Evolutionary conservation across 768 basidiomycete species (phyloP), one percentile per base, ranked within the genome.

Genomic region (Rubroboletus satanas): DNA sequence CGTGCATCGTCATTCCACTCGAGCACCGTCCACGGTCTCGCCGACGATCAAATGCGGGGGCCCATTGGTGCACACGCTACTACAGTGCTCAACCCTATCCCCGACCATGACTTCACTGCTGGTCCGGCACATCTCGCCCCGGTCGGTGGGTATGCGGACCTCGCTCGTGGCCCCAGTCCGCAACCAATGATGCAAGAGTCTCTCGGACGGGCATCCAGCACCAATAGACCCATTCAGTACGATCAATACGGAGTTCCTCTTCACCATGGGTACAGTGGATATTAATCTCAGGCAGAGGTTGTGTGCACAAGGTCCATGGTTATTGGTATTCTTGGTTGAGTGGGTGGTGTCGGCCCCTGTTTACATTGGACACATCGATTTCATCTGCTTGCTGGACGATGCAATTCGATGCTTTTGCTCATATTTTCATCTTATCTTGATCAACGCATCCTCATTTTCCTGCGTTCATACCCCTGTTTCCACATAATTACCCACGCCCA

Each of bases 121-220:
- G 83, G 83, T 26, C 66, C 83, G 26, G 58, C 77, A 15, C 65
- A 73, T 47, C 76, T 85, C 43, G 83, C 84, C 14, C 82, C 87
- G 26, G 82, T 88, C 52, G 89, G 87, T 54, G 88, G 88, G 21
- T 93, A 93, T 63, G 90, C 88, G 45, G 88, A 92, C 67, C 79
- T 91, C 45, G 79, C 88, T 52, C 87, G 90, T 57, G 90, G 87
- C 32, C 75, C 84, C 9, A 87, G 83, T 71, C 83, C 85, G 17
- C 79, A 81, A 57, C 89, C 88, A 17, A 71, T 67, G 65, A 77
- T 79, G 77, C 69, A 72, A 43, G 73, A 79, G 58, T 44, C 65
- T 29, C 62, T 75, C 21, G 56, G 59, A 33, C 70, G 59, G 35
- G 73, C 73, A 21, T 74, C 74, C 7, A 79, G 69, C 45, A 67